phyloP scores from a whole-genome alignment of 305 asterid species.

The Fraxinus nigra region DNA sequence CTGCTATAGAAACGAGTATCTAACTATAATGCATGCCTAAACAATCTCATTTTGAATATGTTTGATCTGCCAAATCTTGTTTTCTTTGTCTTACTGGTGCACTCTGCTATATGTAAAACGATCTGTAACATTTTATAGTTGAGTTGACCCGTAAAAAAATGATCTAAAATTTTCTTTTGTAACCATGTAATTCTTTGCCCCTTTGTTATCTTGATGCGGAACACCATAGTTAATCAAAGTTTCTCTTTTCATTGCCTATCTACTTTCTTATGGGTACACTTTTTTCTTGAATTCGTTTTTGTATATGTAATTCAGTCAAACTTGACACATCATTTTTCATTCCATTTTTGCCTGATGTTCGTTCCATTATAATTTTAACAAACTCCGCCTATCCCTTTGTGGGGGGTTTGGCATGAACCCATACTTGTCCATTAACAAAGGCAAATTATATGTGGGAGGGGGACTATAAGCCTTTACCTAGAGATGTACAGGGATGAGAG shows the following conservation, averaged over 20 bases:
- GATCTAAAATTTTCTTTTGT: not conserved
- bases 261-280: not conserved
- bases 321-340: not conserved
- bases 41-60: not conserved
- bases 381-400: not conserved
- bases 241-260: not conserved
- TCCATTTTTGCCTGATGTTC: not conserved
- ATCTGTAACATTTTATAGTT: not conserved
- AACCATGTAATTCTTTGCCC: not conserved
- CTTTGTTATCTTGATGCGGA: not conserved
- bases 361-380: not conserved
- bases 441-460: not conserved
- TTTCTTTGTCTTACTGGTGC: not conserved
- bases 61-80: not conserved
- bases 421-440: not conserved
- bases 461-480: not conserved
- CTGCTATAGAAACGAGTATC: not conserved
- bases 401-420: not conserved
- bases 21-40: not conserved
- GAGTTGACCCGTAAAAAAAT: not conserved
- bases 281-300: not conserved
- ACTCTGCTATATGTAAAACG: not conserved
- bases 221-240: not conserved
- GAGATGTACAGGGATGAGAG: not conserved
- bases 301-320: not conserved